Conservation (phyloP, 2,329 filamentous ascomycete species). For the Fusarium foetens region DNA sequence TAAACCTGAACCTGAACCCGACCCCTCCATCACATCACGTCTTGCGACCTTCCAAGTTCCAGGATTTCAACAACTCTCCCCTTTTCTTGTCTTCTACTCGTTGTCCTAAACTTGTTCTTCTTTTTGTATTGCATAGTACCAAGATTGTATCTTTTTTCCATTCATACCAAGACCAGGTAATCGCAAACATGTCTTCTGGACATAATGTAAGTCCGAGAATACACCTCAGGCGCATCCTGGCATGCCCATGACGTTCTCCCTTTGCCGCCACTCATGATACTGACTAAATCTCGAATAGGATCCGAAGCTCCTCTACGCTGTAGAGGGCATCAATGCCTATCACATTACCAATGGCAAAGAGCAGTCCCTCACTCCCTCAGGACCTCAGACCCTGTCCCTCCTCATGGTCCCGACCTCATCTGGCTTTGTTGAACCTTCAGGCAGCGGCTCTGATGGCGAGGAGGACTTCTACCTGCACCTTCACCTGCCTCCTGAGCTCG, state of each 20-base stretch:
- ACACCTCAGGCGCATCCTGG: slow-evolving; percentile 19
- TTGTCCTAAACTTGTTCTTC: slow-evolving; percentile 2
- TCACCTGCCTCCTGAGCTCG: slow-evolving; percentile 92
- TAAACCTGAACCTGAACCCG: slow-evolving; percentile 14
- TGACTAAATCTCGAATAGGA: slow-evolving; percentile 53
- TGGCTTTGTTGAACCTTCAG: slow-evolving; percentile 67
- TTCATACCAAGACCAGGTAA: background rate
- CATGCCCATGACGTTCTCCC: slow-evolving; percentile 16
- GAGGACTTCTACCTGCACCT: slow-evolving; percentile 98
- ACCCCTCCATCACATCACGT: slow-evolving; percentile 37
- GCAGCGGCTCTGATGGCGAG: slow-evolving; percentile 70
- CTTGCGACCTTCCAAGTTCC: slow-evolving; percentile 36
- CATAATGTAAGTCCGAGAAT: slow-evolving; percentile 45
- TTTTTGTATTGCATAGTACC: background rate
- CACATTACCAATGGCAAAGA: slow-evolving; percentile 91
- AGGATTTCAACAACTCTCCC: slow-evolving; percentile 22
- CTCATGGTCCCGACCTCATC: slow-evolving; percentile 95
- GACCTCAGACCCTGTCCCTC: slow-evolving; percentile 89
- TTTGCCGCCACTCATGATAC: slow-evolving; percentile 5
- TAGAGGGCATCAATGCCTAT: slow-evolving; percentile 90
- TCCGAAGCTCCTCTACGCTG: slow-evolving; percentile 73
- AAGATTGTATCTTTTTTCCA: background rate
- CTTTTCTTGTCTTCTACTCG: slow-evolving; percentile 15
- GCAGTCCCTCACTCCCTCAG: slow-evolving; percentile 81
- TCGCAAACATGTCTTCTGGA: slow-evolving; percentile 45